phyloP scores from a whole-genome alignment of 1,284 basidiomycete species.

The Vanrija sp. region DNA sequence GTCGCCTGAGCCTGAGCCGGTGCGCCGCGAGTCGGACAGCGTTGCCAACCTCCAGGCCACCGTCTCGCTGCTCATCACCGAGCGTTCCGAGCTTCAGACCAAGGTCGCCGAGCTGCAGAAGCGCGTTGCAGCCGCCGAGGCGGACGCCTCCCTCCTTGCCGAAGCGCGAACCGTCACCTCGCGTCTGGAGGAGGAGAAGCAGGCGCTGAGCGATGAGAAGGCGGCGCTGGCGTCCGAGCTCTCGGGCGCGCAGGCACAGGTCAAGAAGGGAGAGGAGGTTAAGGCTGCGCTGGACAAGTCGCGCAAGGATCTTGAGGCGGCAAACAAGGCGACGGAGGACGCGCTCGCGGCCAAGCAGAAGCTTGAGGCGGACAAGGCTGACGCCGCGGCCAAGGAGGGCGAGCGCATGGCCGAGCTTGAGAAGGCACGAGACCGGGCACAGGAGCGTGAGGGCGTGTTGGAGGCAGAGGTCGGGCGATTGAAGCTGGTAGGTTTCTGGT shows the following conservation, averaged over 20 bases:
- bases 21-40: constrained; percentile 12
- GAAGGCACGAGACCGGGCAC: constrained; percentile 38
- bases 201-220: constrained; percentile 15
- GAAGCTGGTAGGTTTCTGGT: constrained; percentile 36
- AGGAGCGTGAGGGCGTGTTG: constrained; percentile 42
- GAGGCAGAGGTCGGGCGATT: constrained; percentile 45
- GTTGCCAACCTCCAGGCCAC: constrained; percentile 33
- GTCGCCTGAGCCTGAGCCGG: neutral
- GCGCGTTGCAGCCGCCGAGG: constrained; percentile 24
- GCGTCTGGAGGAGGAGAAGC: constrained; percentile 36
- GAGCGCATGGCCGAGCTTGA: constrained; percentile 32
- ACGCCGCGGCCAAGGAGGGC: constrained; percentile 6
- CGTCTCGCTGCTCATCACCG: constrained; percentile 38
- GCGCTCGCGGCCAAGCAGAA: constrained; percentile 6
- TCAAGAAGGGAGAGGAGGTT: constrained; percentile 14
- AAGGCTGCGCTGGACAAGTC: constrained; percentile 11
- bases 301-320: constrained; percentile 7
- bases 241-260: constrained; percentile 10
- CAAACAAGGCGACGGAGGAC: constrained; percentile 1
- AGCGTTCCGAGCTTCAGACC: constrained; percentile 35
- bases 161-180: constrained; percentile 32
- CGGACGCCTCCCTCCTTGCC: constrained; percentile 30
- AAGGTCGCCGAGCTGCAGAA: constrained; percentile 24
- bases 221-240: neutral
- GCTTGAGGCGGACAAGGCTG: constrained; percentile 10